A percentile compares a stretch with the other conserved stretches of the same genome.
phyloP scores from a whole-genome alignment of 2,329 filamentous ascomycete genomes.

The Lasiodiplodia sp. region DNA sequence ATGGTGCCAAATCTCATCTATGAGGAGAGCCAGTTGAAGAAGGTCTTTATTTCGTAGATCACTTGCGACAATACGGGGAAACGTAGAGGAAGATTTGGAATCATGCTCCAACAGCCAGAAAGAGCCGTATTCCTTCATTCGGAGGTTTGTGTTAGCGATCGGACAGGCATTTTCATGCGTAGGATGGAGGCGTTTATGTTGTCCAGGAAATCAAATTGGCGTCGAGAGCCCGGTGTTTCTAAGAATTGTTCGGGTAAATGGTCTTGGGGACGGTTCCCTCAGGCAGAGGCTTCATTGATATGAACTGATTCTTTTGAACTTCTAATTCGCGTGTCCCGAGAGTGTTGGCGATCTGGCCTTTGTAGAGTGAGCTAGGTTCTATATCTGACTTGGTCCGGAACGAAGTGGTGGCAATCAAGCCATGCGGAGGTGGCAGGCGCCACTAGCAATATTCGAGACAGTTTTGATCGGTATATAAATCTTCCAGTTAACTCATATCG shows the following conservation, averaged over 20 bases:
- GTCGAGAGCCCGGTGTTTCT: not conserved
- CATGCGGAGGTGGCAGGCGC: not conserved
- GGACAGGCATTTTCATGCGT: not conserved
- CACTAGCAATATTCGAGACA: too few species aligned
- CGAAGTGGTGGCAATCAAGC: too few species aligned
- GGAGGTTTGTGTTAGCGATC: not conserved
- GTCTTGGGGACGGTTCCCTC: not conserved
- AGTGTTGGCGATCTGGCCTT: not conserved
- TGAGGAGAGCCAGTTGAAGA: conserved; percentile 70
- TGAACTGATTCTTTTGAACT: not conserved
- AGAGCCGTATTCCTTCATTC: not conserved
- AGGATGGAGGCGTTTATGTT: not conserved
- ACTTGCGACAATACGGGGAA: not conserved
- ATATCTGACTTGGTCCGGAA: not conserved
- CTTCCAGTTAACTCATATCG: too few species aligned
- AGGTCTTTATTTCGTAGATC: conserved; percentile 83
- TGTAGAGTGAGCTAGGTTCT: not conserved
- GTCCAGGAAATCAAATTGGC: not conserved
- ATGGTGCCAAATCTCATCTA: conserved; percentile 70
- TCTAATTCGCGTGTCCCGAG: not conserved
- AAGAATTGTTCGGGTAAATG: too few species aligned
- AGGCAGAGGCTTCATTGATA: not conserved
- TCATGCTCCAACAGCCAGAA: not conserved
- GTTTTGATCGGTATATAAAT: too few species aligned
- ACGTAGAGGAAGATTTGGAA: not conserved